Evolutionary conservation across 2,329 filamentous ascomycete genomes (phyloP).

Genomic region (Colletotrichum eleusines): DNA sequence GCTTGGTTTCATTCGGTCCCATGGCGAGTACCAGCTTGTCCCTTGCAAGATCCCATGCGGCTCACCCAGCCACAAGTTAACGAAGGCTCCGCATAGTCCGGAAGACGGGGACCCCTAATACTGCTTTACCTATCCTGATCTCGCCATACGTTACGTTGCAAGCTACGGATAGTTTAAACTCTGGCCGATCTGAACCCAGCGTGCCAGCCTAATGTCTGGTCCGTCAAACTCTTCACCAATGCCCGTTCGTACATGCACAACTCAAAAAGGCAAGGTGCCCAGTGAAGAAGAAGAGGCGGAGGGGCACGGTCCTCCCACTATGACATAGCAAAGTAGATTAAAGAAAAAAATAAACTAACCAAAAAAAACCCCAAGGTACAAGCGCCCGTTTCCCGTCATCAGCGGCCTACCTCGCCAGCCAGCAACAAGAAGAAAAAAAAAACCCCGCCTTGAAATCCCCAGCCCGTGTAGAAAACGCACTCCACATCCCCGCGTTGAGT

Average conservation of each 20-base stretch:
- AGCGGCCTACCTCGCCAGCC: neutral
- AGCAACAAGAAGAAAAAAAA: too few species aligned
- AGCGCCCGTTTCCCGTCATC: neutral
- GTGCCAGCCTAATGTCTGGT: conserved; percentile 13
- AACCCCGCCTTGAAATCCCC: neutral
- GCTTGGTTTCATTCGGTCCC: neutral
- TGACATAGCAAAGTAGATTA: neutral
- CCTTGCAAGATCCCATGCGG: conserved; percentile 7
- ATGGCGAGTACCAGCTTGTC: conserved; percentile 1
- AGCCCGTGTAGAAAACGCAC: neutral
- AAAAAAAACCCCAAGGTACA: too few species aligned
- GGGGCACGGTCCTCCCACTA: neutral
- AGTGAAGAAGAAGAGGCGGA: neutral
- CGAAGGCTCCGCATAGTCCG: neutral
- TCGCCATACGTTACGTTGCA: neutral
- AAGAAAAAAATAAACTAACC: neutral
- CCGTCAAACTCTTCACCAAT: neutral
- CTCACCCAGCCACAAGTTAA: neutral
- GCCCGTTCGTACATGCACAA: neutral
- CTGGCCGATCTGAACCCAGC: conserved; percentile 15
- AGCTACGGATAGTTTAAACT: conserved; percentile 6
- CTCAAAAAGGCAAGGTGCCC: neutral
- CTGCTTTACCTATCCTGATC: neutral
- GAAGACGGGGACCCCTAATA: neutral
- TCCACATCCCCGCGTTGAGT: neutral